These are phyloP conservation scores for Ophiostoma sp. DNA, from an alignment of 2,329 filamentous ascomycete species.

Conservation along the genomic window DNA sequence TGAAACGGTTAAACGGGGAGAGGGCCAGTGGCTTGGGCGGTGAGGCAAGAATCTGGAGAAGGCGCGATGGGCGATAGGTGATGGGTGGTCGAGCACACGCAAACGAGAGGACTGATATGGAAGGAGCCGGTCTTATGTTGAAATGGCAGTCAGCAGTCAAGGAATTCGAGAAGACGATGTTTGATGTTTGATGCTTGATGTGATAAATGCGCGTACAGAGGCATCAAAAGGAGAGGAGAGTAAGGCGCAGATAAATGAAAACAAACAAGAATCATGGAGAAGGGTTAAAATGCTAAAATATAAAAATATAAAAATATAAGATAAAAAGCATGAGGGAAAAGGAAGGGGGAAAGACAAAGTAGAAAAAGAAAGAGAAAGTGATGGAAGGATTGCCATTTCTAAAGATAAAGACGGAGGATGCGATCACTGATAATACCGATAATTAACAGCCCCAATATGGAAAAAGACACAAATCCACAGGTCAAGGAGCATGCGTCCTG, in stretches of 20 bases:
- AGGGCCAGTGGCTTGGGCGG: background rate
- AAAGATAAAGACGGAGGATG: background rate
- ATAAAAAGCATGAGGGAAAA: background rate
- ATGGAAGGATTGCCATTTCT: background rate
- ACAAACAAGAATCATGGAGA: background rate
- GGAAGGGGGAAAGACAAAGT: background rate
- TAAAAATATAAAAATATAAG: background rate
- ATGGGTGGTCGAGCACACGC: background rate
- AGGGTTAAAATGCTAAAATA: background rate
- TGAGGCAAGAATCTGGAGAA: background rate
- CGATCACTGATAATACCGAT: background rate
- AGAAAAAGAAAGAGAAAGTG: constrained; percentile 1
- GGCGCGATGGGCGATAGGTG: background rate
- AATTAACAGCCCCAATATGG: background rate
- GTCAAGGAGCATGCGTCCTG: background rate
- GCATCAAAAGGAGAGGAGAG: background rate
- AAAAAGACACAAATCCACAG: background rate
- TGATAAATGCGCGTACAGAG: background rate
- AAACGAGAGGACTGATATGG: background rate
- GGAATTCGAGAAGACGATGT: background rate
- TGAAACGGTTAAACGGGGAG: background rate
- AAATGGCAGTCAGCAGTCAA: background rate
- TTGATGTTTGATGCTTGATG: background rate
- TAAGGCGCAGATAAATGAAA: background rate
- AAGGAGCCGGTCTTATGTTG: background rate